phyloP scores from a whole-genome alignment of 1,139 yeast genomes.

The Meyerozyma elateridarum region DNA sequence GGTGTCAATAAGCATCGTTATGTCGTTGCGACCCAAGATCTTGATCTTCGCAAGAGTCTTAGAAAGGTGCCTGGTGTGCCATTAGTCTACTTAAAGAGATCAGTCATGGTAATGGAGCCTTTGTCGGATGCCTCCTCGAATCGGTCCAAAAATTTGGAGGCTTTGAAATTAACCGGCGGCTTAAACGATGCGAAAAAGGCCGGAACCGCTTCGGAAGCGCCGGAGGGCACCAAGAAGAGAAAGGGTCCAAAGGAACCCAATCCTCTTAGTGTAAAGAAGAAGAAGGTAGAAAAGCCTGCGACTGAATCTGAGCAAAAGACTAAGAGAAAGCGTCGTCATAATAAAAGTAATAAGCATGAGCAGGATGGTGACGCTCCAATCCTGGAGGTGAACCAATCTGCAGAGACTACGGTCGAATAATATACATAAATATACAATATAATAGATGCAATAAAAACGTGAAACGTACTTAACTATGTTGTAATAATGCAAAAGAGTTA shows the following conservation, averaged over 20 bases:
- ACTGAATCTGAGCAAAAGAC: not conserved
- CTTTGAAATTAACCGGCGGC: slow-evolving; percentile 67
- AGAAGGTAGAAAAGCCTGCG: slow-evolving; percentile 29
- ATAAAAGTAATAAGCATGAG: not conserved
- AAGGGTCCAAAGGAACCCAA: slow-evolving; percentile 78
- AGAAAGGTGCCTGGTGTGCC: slow-evolving; percentile 89
- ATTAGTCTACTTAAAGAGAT: slow-evolving; percentile 74
- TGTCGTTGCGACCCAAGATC: slow-evolving; percentile 79
- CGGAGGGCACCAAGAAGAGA: slow-evolving; percentile 37
- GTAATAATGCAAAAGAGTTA: not conserved
- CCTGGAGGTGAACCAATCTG: too few species aligned
- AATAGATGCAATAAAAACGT: too few species aligned
- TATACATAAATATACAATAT: too few species aligned
- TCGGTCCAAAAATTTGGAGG: slow-evolving; percentile 53
- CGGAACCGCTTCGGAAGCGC: slow-evolving; percentile 23
- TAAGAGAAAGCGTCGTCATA: slow-evolving; percentile 4
- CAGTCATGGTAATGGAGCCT: slow-evolving; percentile 97
- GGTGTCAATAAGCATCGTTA: slow-evolving; percentile 88
- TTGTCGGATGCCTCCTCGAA: slow-evolving; percentile 65
- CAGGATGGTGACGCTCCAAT: not conserved
- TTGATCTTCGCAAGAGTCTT: slow-evolving; percentile 58
- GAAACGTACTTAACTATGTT: too few species aligned
- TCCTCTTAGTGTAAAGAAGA: slow-evolving; percentile 76
- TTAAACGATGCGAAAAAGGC: slow-evolving; percentile 54
- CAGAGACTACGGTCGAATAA: too few species aligned